Percentiles rank a stretch among this genome's conserved stretches.
phyloP scores from a whole-genome alignment of 2,329 filamentous ascomycete species.

The Colletotrichum destructivum region DNA sequence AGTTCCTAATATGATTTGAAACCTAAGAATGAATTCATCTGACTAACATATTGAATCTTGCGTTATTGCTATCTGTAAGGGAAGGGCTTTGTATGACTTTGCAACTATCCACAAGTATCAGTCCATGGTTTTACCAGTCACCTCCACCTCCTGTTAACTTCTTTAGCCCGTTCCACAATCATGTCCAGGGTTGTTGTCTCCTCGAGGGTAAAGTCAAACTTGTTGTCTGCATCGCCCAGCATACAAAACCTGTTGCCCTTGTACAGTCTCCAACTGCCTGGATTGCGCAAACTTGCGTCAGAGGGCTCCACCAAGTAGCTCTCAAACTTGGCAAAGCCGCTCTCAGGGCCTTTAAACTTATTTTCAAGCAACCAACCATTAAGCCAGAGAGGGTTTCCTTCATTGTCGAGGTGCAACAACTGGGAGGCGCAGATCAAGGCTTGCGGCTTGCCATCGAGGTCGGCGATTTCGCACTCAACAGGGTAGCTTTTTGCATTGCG shows the following conservation, averaged over 20 bases:
- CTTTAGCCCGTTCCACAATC: not conserved
- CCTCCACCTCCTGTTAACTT: not conserved
- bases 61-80: no score
- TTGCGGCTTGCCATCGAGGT: not conserved
- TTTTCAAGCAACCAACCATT: constrained; percentile 1
- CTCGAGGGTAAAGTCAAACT: not conserved
- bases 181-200: not conserved
- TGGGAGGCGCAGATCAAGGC: constrained; percentile 7
- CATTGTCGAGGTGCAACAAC: not conserved
- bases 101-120: no score
- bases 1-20: no score
- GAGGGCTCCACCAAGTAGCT: not conserved
- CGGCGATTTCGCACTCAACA: not conserved
- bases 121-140: not conserved
- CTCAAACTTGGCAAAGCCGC: not conserved
- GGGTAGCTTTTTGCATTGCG: not conserved
- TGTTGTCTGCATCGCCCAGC: not conserved
- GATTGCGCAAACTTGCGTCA: not conserved
- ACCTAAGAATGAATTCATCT: no score
- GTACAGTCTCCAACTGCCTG: not conserved
- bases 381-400: constrained; percentile 3
- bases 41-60: no score
- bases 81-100: no score
- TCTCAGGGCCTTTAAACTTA: not conserved
- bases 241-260: not conserved